Base-by-base conservation (phyloP, 2,329 filamentous ascomycete genomes). In the Alternaria dauci region DNA sequence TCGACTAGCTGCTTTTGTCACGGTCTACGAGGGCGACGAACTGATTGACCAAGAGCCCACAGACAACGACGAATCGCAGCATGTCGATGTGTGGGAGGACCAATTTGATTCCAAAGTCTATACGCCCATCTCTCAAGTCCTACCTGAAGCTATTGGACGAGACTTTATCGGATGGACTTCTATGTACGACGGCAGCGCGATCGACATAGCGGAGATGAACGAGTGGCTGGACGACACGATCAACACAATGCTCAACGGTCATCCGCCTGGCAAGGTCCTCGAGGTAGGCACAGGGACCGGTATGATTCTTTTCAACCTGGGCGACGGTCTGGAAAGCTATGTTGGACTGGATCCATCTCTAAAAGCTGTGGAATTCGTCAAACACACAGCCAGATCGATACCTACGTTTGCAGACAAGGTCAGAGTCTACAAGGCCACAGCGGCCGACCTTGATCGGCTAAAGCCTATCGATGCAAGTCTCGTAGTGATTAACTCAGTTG, bases 221-320 rank as follows among this genome's bases (percentile, higher is more conserved):
- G 38, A 39, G 38, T 65, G 62, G 62, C 43, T 65, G 9, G 46
- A 59, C 32, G 62, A 62, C 6, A 62, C 62, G 2, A 65, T 64
- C 8, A 6, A 39, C 18, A 36, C 59, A 4, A 55, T 62, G 5
- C 38, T 46, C 42, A 20, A 20, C 14, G 34, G 16, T 36, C 16
- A n/a, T 36, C 11, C 34, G 14, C 46, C 26, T 34, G 38, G 38
- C 16, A 32, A 59, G 32, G 52, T 64, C 1, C 58, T 64, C 2
- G 58, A 64, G 28, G 48, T 64, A 36, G 58, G 61, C 30, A 48
- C 54, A 2, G 61, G 61, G 16, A 44, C 58, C 3, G 61, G 62
- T 7, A 65, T 65, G 59, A 52, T 65, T 8, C 52, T 65, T 4
- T 65, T 65, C 52, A 65, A 65, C 20, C 46, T 65, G 1, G 18